Conservation (phyloP, 352 stramenopile genomes). For the Thalassiosira exigua region DNA sequence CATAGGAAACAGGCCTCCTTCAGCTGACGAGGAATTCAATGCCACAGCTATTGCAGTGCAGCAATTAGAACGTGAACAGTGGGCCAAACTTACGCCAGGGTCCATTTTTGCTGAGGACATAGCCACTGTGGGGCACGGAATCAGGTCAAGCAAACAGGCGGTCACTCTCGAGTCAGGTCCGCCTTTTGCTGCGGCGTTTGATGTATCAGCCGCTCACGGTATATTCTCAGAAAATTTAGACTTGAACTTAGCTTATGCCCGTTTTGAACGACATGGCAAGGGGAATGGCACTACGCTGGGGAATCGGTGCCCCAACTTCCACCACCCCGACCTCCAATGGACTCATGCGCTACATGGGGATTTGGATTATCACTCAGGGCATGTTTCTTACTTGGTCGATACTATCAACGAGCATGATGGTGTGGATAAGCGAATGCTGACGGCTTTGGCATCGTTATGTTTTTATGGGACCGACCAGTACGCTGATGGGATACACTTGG, state of each 20-base stretch:
- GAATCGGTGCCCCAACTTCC: slow-evolving; percentile 76
- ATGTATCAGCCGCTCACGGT: slow-evolving; percentile 15
- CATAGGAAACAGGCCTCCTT: slow-evolving; percentile 6
- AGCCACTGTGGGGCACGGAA: slow-evolving; percentile 10
- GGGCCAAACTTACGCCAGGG: slow-evolving; percentile 14
- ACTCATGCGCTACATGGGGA: slow-evolving; percentile 71
- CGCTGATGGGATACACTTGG: slow-evolving; percentile 32
- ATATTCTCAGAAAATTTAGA: slow-evolving; percentile 51
- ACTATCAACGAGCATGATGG: background rate
- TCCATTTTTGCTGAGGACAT: slow-evolving; percentile 26
- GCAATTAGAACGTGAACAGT: slow-evolving; percentile 16
- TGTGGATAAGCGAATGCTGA: slow-evolving; percentile 48
- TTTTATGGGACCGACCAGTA: slow-evolving; percentile 63
- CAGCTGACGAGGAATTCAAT: slow-evolving; percentile 11
- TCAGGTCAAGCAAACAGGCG: slow-evolving; percentile 27
- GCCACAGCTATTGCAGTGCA: background rate
- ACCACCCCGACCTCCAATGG: slow-evolving; percentile 70
- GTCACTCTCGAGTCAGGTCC: slow-evolving; percentile 30
- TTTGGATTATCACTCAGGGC: slow-evolving; percentile 65
- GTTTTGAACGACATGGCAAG: slow-evolving; percentile 41
- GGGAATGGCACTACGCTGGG: slow-evolving; percentile 50
- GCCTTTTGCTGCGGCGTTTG: slow-evolving; percentile 11
- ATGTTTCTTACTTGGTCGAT: slow-evolving; percentile 30
- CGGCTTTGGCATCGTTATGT: slow-evolving; percentile 42
- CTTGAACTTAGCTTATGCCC: slow-evolving; percentile 60